phyloP scores from a whole-genome alignment of 2,329 filamentous ascomycete genomes.

The Fusarium nematophilum region DNA sequence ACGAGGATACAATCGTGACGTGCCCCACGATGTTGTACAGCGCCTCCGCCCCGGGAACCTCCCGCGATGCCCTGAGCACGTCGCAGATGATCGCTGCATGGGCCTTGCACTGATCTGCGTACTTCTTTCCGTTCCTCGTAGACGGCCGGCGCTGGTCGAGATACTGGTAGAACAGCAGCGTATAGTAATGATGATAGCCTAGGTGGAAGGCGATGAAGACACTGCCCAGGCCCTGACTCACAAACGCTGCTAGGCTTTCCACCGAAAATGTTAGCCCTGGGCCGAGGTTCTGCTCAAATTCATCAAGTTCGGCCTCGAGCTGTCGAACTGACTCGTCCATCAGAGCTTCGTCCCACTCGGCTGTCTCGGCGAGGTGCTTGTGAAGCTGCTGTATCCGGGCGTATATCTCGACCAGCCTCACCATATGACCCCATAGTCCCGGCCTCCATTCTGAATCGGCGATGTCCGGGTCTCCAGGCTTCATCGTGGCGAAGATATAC shows the following conservation, averaged over 20 bases:
- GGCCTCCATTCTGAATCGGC: slow-evolving; percentile 36
- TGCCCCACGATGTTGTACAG: slow-evolving; percentile 51
- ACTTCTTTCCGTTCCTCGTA: slow-evolving; percentile 44
- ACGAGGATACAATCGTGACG: slow-evolving; percentile 50
- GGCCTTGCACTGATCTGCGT: slow-evolving; percentile 45
- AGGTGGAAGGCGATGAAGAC: slow-evolving; percentile 50
- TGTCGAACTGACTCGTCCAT: slow-evolving; percentile 38
- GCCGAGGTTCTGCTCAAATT: slow-evolving; percentile 40
- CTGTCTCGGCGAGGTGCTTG: slow-evolving; percentile 41
- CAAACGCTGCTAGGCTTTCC: slow-evolving; percentile 43
- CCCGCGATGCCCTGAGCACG: slow-evolving; percentile 42
- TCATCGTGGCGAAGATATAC: slow-evolving; percentile 36
- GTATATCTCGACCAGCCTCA: slow-evolving; percentile 48
- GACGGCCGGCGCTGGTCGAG: slow-evolving; percentile 46
- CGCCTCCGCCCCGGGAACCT: slow-evolving; percentile 40
- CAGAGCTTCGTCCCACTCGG: slow-evolving; percentile 45
- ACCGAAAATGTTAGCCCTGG: slow-evolving; percentile 34
- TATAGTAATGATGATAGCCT: slow-evolving; percentile 50
- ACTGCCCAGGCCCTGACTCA: slow-evolving; percentile 43
- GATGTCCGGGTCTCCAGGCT: slow-evolving; percentile 35
- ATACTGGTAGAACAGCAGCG: slow-evolving; percentile 49
- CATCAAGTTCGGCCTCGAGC: slow-evolving; percentile 35
- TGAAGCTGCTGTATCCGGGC: slow-evolving; percentile 48
- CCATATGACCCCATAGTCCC: slow-evolving; percentile 49
- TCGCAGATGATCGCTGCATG: slow-evolving; percentile 47